These are phyloP conservation scores for Boletus coccyginus DNA, from an alignment of 768 basidiomycete genomes.

Conservation along the genomic window DNA sequence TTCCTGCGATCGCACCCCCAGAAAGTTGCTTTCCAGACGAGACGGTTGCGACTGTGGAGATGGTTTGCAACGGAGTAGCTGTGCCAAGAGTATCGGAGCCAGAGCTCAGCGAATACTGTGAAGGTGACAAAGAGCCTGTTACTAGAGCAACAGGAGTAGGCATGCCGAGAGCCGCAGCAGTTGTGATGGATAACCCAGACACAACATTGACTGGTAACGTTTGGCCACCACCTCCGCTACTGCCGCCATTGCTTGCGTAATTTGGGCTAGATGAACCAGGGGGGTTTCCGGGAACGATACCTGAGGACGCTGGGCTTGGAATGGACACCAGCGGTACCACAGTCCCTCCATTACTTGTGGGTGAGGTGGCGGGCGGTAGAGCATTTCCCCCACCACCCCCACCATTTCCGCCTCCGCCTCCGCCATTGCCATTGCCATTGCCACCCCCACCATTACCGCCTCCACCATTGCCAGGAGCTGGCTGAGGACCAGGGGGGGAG, in stretches of 20 bases:
- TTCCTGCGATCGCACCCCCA: constrained; percentile 46
- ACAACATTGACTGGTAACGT: not conserved
- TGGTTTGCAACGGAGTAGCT: constrained; percentile 14
- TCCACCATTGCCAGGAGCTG: not conserved
- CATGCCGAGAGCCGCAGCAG: not conserved
- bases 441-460: no score
- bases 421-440: not conserved
- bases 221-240: not conserved
- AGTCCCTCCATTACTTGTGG: constrained; percentile 2
- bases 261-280: not conserved
- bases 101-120: constrained; percentile 3
- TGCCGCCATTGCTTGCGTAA: not conserved
- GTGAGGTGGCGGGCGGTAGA: not conserved
- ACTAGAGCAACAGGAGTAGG: not conserved
- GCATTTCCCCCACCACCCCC: not conserved
- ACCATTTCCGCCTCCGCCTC: not conserved
- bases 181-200: not conserved
- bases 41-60: constrained; percentile 1
- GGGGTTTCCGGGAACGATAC: not conserved
- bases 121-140: not conserved
- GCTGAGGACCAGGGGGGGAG: constrained; percentile 3
- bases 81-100: constrained; percentile 12
- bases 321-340: not conserved
- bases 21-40: constrained; percentile 35
- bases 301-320: not conserved